Base-by-base conservation (phyloP, 768 basidiomycete species). In the Epithele typhae region DNA sequence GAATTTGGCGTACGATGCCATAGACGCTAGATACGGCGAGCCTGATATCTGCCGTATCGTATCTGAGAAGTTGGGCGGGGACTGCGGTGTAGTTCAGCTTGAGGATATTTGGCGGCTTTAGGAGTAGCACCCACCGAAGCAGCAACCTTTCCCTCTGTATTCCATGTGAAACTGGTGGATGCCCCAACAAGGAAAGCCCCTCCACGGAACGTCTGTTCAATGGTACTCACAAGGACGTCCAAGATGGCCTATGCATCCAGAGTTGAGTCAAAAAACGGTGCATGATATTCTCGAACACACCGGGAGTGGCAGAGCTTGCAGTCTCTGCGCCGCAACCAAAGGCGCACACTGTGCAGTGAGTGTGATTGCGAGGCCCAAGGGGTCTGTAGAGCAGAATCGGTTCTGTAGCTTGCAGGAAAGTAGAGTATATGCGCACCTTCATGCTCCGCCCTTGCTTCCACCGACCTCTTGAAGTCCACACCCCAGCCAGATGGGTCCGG, bases 311-410 rank as follows among this genome's bases (percentile, higher is more conserved):
- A 88, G 65, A 0, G 78, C 82, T 49, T 73, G 75, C 35, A 87
- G 64, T 55, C 79, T 82, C 34, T 70, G 60, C 6, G 72, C 63
- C 1, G 76, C 69, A 12, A 87, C 72, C 6, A 79, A 64, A 1
- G 79, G 73, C 2, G 84, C 62, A 15, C 79, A 79, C 41, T 79
- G 83, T 5, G 84, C 78, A 1, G 80, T 75, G 21, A 84, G 59
- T 2, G 84, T 57, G 0, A 77, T 51, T 5, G 61, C 48, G 8
- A 62, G 40, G 3, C 59, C 48, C 7, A 67, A 45, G 1, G 55
- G 52, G 22, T 64, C 66, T 58, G 27, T 7, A 30, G 27, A 30
- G 27, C 8, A 30, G 8, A 30, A 7, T 7, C 27, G 27, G 27
- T 30, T n/a, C 7, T 30, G 14, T 30, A 30, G 14, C 27, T 30